A percentile compares a stretch with the other conserved stretches of the same genome.
Conservation (phyloP, 129 eudicot species). For the Sambucus nigra region DNA sequence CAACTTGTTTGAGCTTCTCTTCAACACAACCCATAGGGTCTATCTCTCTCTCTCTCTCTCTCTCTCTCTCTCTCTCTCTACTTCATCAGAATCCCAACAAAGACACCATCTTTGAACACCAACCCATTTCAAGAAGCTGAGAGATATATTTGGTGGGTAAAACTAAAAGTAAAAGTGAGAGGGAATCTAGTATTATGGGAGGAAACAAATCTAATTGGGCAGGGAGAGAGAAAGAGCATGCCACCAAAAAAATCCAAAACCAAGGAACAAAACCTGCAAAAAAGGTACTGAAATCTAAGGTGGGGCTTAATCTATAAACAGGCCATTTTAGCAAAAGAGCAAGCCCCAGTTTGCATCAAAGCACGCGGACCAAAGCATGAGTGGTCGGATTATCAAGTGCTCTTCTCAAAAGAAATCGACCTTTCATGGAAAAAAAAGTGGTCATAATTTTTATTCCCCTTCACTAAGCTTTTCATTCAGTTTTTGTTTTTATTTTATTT, state of each 20-base stretch:
- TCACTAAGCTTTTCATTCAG: slow-evolving; percentile 10
- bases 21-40: slow-evolving; percentile 63
- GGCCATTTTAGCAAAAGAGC: slow-evolving; percentile 23
- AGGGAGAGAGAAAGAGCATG: slow-evolving; percentile 52
- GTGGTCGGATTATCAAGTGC: slow-evolving; percentile 52
- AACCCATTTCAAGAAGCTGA: slow-evolving; percentile 12
- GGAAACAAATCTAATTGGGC: slow-evolving; percentile 43
- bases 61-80: no score
- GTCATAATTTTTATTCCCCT: slow-evolving; percentile 19
- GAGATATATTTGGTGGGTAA: slow-evolving; percentile 11
- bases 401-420: slow-evolving; percentile 62
- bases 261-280: slow-evolving; percentile 73
- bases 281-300: slow-evolving; percentile 61
- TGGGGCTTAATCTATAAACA: slow-evolving; percentile 57
- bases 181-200: slow-evolving; percentile 18
- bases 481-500: slow-evolving; percentile 14
- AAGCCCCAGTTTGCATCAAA: slow-evolving; percentile 50
- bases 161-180: slow-evolving; percentile 19
- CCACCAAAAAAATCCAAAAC: slow-evolving; percentile 67
- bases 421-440: slow-evolving; percentile 67
- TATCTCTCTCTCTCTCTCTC: no score
- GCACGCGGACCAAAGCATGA: slow-evolving; percentile 99
- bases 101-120: slow-evolving; percentile 5
- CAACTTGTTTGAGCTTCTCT: slow-evolving; percentile 60
- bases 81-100: slow-evolving; percentile 15